A percentile compares a stretch with the other conserved stretches of the same genome.
These are phyloP conservation scores for Annulohypoxylon nitens DNA, from an alignment of 495 filamentous ascomycete genomes.

Conservation along the genomic window DNA sequence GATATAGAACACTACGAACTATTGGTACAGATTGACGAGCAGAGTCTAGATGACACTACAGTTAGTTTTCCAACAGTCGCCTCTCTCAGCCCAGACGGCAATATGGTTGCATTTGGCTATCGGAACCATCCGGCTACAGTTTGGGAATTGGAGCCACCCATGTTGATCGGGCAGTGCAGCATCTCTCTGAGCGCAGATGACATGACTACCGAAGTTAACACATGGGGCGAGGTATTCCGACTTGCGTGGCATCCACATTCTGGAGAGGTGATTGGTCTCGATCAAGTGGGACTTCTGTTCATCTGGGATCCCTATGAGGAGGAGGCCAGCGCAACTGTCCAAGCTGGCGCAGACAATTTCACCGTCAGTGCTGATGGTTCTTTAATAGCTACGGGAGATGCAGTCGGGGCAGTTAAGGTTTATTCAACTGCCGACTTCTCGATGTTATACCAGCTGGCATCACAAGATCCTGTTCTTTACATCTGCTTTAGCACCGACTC, in stretches of 20 bases:
- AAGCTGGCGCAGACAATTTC: neutral
- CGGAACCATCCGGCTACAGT: neutral
- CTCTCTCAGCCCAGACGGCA: neutral
- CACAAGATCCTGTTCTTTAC: neutral
- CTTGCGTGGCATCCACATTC: neutral
- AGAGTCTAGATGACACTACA: neutral
- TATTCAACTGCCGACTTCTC: neutral
- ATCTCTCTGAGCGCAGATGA: neutral
- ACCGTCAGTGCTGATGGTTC: neutral
- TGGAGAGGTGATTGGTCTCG: neutral
- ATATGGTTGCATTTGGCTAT: constrained; percentile 1
- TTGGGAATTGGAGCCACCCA: constrained; percentile 6
- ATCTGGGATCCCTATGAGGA: constrained; percentile 9
- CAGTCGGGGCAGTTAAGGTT: neutral
- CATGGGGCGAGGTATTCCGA: neutral
- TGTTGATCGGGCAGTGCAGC: neutral
- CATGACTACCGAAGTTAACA: neutral
- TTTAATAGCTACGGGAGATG: constrained; percentile 1
- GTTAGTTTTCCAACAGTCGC: neutral
- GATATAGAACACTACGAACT: neutral
- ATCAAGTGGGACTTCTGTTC: neutral
- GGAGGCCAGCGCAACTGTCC: neutral
- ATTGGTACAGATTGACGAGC: neutral
- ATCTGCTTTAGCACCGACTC: constrained; percentile 8
- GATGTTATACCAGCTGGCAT: neutral